Evolutionary conservation across 768 basidiomycete genomes (phyloP), one percentile per base, ranked within the genome.

Genomic region (Pleurotus sapidus): DNA sequence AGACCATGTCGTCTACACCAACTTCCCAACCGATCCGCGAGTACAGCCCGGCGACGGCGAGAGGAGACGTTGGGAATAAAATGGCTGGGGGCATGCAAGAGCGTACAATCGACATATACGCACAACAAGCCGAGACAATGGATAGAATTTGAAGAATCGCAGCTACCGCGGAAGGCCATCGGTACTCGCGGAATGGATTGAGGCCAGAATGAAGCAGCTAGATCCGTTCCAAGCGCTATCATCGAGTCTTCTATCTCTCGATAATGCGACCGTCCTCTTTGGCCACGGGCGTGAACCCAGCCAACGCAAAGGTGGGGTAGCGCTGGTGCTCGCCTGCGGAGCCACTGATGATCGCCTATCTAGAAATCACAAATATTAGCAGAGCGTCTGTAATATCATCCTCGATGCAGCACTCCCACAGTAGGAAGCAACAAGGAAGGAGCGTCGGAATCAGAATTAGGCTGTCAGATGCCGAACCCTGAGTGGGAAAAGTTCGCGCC

Each of bases 201-300:
- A 48, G 30, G 25, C 9, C 49, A 20, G 47, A 61, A 43, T 45
- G 49, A 34, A 38, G 51, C 56, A 20, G 54, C 25, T 24, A 51
- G 4, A 37, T 58, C n/a, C 55, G 57, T 38, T 49, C 54, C 42
- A 47, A 20, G 20, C 20, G 20, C 20, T 20, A 63, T 51, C 46
- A 63, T 51, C 6, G 77, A 61, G 40, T 78, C 74, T 7, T 63
- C 62, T 8, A 70, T 46, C 69, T 68, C 77, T 78, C 82, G 5
- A 67, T 72, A 23, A 88, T 63, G 17, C 72, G 65, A 64, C 91
- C 89, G 59, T 82, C 75, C 49, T 86, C 87, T 66, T 91, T 91
- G 18, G 76, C 83, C 46, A 91, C 86, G n/a, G 91, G 76, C 23
- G 75, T 67, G 65, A 93, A n/a, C n/a, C n/a, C n/a, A n/a, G n/a